phyloP scores from a whole-genome alignment of 306 rosid species.

The Rubus idaeus region DNA sequence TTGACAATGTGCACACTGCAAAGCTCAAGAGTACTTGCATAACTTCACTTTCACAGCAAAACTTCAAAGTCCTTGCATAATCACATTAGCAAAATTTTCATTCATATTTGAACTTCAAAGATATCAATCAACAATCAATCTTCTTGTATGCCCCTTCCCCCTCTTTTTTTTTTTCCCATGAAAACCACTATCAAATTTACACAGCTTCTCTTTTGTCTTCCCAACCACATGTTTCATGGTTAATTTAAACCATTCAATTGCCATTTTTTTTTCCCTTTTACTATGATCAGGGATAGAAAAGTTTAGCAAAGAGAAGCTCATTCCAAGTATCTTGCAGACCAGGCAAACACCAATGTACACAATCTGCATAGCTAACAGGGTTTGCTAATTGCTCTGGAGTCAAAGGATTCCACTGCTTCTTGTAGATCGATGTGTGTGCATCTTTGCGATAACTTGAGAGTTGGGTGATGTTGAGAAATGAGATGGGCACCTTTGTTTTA shows the following conservation, averaged over 20 bases:
- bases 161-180: neutral
- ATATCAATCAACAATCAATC: constrained; percentile 11
- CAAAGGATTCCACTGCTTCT: constrained; percentile 89
- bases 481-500: constrained; percentile 62
- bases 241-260: constrained; percentile 1
- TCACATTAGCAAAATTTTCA: constrained; percentile 12
- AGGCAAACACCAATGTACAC: constrained; percentile 96
- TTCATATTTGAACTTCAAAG: constrained; percentile 9
- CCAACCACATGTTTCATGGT: neutral
- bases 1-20: neutral
- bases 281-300: constrained; percentile 60
- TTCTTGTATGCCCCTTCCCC: neutral
- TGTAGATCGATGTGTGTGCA: constrained; percentile 90
- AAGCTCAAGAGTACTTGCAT: neutral
- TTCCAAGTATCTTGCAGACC: constrained; percentile 99
- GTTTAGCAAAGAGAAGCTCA: constrained; percentile 83
- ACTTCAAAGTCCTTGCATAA: neutral
- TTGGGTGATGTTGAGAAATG: constrained; percentile 86
- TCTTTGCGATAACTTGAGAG: constrained; percentile 79
- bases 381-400: constrained; percentile 76
- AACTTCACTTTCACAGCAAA: neutral
- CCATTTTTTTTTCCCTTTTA: neutral
- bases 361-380: constrained; percentile 88
- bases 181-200: constrained; percentile 4
- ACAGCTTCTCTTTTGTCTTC: constrained; percentile 10